Conservation (phyloP, 2,329 filamentous ascomycete species). For the Penicillium sp. region DNA sequence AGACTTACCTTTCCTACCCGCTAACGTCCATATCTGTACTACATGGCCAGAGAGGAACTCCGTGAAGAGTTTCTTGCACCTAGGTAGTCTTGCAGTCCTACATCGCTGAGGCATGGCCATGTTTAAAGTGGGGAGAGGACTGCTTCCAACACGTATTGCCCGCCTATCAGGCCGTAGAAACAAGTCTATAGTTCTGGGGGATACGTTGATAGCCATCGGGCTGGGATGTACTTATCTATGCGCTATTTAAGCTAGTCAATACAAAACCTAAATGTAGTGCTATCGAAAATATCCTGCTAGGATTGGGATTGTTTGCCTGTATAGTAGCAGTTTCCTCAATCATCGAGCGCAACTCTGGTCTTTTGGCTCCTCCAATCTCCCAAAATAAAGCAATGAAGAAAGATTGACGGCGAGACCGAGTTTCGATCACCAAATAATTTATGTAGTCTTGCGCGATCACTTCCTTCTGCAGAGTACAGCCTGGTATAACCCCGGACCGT, state of each 20-base stretch:
- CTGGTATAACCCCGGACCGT: not conserved
- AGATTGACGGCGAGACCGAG: not conserved
- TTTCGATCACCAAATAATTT: not conserved
- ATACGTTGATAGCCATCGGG: not conserved
- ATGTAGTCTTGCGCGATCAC: not conserved
- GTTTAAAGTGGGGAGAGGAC: not conserved
- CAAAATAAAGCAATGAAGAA: not conserved
- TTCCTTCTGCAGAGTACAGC: not conserved
- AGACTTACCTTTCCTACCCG: conserved; percentile 3
- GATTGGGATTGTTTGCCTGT: not conserved
- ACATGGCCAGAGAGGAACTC: not conserved
- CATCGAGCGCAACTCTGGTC: not conserved
- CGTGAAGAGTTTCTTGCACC: not conserved
- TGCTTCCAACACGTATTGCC: not conserved
- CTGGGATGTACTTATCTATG: not conserved
- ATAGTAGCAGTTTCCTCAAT: not conserved
- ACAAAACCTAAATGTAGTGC: not conserved
- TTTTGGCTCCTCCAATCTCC: not conserved
- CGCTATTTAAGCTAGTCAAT: not conserved
- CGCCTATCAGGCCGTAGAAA: not conserved
- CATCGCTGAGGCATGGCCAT: not conserved
- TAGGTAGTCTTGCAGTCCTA: no score
- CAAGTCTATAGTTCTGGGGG: not conserved
- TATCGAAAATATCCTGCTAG: not conserved
- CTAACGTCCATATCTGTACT: not conserved